A percentile compares a stretch with the other conserved stretches of the same genome.
Conservation (phyloP, 768 basidiomycete genomes). For the Lactarius hengduanensis region DNA sequence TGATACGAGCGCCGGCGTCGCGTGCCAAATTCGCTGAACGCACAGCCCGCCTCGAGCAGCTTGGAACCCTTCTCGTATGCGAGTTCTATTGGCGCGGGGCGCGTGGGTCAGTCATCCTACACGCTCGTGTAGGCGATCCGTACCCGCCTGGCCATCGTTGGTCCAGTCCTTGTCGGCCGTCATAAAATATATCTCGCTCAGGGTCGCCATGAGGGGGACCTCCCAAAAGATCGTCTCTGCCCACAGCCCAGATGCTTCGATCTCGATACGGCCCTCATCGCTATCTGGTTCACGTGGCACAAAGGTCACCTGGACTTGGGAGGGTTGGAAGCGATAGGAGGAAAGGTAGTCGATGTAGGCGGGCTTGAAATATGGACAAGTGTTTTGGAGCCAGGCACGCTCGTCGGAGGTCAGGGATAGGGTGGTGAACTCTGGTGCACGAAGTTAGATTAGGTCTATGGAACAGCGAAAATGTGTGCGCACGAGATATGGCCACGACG, state of each 20-base stretch:
- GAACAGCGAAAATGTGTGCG: conserved; percentile 29
- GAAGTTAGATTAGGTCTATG: neutral
- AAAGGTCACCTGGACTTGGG: conserved; percentile 68
- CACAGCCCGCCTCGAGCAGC: conserved; percentile 62
- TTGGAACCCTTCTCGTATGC: conserved; percentile 70
- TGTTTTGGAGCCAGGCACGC: conserved; percentile 56
- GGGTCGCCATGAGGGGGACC: conserved; percentile 88
- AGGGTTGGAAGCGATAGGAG: conserved; percentile 67
- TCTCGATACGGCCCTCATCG: conserved; percentile 60
- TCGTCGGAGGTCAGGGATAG: conserved; percentile 62
- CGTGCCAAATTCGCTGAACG: conserved; percentile 86
- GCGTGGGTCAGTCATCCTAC: neutral
- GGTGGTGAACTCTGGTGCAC: conserved; percentile 63
- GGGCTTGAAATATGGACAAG: conserved; percentile 72
- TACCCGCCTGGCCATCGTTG: conserved; percentile 79
- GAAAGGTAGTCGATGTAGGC: conserved; percentile 78
- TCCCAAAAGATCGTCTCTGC: conserved; percentile 90
- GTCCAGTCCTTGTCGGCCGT: conserved; percentile 78
- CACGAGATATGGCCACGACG: conserved; percentile 54
- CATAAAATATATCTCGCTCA: conserved; percentile 88
- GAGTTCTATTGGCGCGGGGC: conserved; percentile 45
- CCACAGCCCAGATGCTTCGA: conserved; percentile 75
- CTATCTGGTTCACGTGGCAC: conserved; percentile 42
- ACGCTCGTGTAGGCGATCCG: conserved; percentile 11
- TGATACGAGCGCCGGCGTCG: conserved; percentile 72